Evolutionary conservation across 192 early-diverging fungal species (phyloP), one percentile per base, ranked within the genome.

Genomic region (Entrophospora sp.): DNA sequence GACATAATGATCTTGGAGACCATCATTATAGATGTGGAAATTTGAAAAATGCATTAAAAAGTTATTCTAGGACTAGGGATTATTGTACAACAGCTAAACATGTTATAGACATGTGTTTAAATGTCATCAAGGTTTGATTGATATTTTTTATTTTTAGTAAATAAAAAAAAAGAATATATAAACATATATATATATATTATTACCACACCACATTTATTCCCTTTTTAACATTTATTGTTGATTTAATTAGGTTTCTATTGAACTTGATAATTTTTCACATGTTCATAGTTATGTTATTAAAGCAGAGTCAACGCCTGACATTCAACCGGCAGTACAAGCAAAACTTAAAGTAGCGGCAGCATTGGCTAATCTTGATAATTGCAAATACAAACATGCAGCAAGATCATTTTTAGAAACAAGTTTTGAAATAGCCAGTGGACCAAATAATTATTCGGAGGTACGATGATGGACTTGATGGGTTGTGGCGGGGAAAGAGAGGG

Each of bases 111-210:
- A 86, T 91, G 79, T 90, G 86, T 58, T 71, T 92, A 63, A 87
- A 88, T 66, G 81, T 89, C 20, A 88, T 91, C 69, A 84, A 89
- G 76, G 90, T n/a, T n/a, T n/a, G n/a, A n/a, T n/a, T n/a, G n/a
- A n/a, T n/a, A n/a, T n/a, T n/a, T n/a, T n/a, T n/a, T n/a, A n/a
- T n/a, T n/a, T n/a, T n/a, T n/a, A n/a, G n/a, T n/a, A n/a, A n/a
- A n/a, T n/a, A n/a, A n/a, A n/a, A n/a, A n/a, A n/a, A n/a, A n/a
- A n/a, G n/a, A n/a, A n/a, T n/a, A n/a, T n/a, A n/a, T n/a, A n/a
- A n/a, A n/a, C n/a, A n/a, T n/a, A n/a, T n/a, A n/a, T n/a, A n/a
- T n/a, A n/a, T n/a, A n/a, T n/a, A n/a, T n/a, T n/a, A n/a, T n/a
- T n/a, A n/a, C n/a, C n/a, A n/a, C n/a, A n/a, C n/a, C n/a, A n/a